Percentiles rank a stretch among this genome's conserved stretches.
phyloP scores from a whole-genome alignment of 257 asterid genomes.

The Solanum neorickii region DNA sequence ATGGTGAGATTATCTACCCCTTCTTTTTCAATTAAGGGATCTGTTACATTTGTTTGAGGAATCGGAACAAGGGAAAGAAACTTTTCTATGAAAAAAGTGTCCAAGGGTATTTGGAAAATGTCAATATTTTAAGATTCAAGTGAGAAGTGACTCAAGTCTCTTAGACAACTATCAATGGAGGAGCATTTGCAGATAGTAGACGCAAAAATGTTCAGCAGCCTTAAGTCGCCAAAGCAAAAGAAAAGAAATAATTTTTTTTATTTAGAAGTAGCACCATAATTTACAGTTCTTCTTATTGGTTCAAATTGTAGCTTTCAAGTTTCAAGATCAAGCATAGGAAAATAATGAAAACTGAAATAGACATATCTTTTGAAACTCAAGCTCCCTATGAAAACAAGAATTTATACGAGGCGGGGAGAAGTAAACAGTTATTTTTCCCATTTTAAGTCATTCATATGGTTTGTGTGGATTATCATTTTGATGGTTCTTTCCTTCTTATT shows the following conservation, averaged over 20 bases:
- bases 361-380: neutral
- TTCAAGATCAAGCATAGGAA: neutral
- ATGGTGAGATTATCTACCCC: neutral
- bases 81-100: neutral
- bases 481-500: neutral
- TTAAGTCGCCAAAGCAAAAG: neutral
- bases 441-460: neutral
- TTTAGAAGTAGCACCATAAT: neutral
- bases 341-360: neutral
- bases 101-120: neutral
- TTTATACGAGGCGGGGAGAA: neutral
- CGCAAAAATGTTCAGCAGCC: neutral
- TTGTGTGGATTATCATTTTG: neutral
- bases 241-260: neutral
- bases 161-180: neutral
- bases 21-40: neutral
- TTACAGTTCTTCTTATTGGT: neutral
- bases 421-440: neutral
- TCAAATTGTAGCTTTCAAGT: neutral
- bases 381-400: neutral
- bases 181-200: neutral
- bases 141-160: neutral
- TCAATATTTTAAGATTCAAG: neutral
- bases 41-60: neutral
- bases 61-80: neutral